phyloP scores from a whole-genome alignment of 768 basidiomycete species.

The Leccinum incarnatum region DNA sequence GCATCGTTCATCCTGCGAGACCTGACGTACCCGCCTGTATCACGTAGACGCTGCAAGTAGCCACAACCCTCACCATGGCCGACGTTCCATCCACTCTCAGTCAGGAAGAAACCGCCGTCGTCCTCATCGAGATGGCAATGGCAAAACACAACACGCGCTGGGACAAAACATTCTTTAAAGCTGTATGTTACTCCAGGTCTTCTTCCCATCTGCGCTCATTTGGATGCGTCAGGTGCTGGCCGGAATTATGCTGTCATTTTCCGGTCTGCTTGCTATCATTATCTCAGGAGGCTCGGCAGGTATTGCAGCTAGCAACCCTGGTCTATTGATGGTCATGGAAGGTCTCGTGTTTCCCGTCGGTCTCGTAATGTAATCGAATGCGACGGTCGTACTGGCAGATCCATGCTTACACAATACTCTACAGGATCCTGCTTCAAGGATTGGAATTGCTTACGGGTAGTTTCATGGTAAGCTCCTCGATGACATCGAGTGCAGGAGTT shows the following conservation, averaged over 20 bases:
- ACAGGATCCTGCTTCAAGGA: conserved; percentile 70
- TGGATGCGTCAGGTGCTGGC: conserved; percentile 50
- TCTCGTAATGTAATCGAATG: conserved; percentile 59
- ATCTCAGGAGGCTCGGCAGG: conserved; percentile 56
- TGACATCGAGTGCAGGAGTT: background rate
- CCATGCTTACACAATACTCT: background rate
- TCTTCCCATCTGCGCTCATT: background rate
- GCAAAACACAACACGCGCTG: conserved; percentile 63
- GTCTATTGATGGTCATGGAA: conserved; percentile 60
- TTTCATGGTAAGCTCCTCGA: conserved; percentile 53
- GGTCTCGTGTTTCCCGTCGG: conserved; percentile 76
- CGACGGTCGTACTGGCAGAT: background rate
- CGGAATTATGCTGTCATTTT: conserved; percentile 71
- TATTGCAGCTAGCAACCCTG: conserved; percentile 54
- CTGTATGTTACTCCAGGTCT: conserved; percentile 42
- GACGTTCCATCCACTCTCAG: conserved; percentile 47
- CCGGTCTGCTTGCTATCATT: conserved; percentile 63
- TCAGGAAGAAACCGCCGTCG: conserved; percentile 55
- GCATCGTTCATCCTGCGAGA: too few relatives aligned
- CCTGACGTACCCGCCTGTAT: conserved; percentile 1
- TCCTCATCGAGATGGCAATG: conserved; percentile 55
- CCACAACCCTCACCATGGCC: conserved; percentile 13
- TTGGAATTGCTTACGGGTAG: conserved; percentile 72
- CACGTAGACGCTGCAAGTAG: background rate
- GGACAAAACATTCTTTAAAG: conserved; percentile 63